A percentile compares a stretch with the other conserved stretches of the same genome.
These are phyloP conservation scores for Geranium brycei DNA, from an alignment of 345 rosid species.

Conservation along the genomic window DNA sequence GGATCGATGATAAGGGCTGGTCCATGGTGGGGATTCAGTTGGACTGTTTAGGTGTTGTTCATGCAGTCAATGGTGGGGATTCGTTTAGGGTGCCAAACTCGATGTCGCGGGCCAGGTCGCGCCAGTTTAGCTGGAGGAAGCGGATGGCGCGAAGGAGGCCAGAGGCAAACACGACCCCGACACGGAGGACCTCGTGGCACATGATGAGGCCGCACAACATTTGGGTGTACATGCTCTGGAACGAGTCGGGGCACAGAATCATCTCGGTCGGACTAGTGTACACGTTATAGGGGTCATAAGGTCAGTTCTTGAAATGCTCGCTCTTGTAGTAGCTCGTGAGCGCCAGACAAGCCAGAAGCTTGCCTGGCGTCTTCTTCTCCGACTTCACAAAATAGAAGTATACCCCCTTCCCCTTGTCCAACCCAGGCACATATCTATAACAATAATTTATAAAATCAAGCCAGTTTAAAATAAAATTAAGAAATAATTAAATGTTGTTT, in stretches of 20 bases:
- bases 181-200: constrained; percentile 58
- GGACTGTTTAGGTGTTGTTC: too few relatives aligned
- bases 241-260: constrained; percentile 74
- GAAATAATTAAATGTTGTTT: too few relatives aligned
- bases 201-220: constrained; percentile 73
- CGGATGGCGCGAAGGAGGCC: constrained; percentile 78
- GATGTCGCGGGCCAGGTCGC: constrained; percentile 57
- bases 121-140: constrained; percentile 65
- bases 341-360: constrained; percentile 84
- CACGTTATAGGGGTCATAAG: constrained; percentile 60
- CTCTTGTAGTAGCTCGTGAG: constrained; percentile 23
- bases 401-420: constrained; percentile 91
- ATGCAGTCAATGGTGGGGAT: too few relatives aligned
- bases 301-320: constrained; percentile 59
- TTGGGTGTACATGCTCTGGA: constrained; percentile 91
- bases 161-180: constrained; percentile 86
- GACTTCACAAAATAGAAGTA: constrained; percentile 70
- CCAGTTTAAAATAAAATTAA: too few relatives aligned
- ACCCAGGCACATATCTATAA: constrained; percentile 67
- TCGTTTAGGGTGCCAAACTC: constrained; percentile 55
- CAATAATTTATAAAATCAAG: too few relatives aligned
- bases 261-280: constrained; percentile 85
- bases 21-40: too few relatives aligned
- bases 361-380: constrained; percentile 65
- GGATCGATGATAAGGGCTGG: too few relatives aligned